phyloP scores from a whole-genome alignment of 768 basidiomycete species.

The Chalciporus chontae region DNA sequence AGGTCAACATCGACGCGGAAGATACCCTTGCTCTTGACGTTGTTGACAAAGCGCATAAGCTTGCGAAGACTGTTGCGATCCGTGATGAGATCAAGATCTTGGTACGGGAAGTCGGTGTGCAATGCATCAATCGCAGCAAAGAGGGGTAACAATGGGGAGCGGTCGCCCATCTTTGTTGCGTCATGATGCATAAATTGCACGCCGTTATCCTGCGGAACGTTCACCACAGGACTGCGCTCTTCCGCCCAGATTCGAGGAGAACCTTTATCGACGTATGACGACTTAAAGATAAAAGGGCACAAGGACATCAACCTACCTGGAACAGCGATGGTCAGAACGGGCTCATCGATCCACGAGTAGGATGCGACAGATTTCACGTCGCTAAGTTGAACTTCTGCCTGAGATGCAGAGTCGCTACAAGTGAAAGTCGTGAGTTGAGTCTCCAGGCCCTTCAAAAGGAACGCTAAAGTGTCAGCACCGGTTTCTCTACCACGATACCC shows the following conservation, averaged over 20 bases:
- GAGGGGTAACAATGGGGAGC: constrained; percentile 49
- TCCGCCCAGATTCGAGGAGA: constrained; percentile 60
- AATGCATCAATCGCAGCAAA: constrained; percentile 52
- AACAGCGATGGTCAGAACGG: constrained; percentile 46
- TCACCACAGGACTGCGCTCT: constrained; percentile 44
- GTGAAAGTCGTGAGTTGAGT: constrained; percentile 17
- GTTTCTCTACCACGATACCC: background rate
- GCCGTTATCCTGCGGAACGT: constrained; percentile 53
- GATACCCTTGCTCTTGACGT: constrained; percentile 24
- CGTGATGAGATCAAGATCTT: constrained; percentile 46
- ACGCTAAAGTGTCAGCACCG: background rate
- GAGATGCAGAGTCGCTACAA: constrained; percentile 9
- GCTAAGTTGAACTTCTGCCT: constrained; percentile 27
- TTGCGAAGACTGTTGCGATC: constrained; percentile 68
- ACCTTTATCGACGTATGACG: too few relatives aligned
- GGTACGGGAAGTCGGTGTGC: constrained; percentile 23
- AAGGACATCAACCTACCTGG: constrained; percentile 33
- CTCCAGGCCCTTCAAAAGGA: constrained; percentile 23
- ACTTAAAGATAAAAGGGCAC: too few relatives aligned
- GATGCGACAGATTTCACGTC: constrained; percentile 47
- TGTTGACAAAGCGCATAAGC: constrained; percentile 48
- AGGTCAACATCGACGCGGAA: constrained; percentile 73
- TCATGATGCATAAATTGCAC: constrained; percentile 57
- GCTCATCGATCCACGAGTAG: constrained; percentile 49
- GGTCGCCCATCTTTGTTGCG: constrained; percentile 38